Percentiles rank a stretch among this genome's conserved stretches.
Conservation (phyloP, 352 stramenopile species). For the Globisporangium carolinianum region DNA sequence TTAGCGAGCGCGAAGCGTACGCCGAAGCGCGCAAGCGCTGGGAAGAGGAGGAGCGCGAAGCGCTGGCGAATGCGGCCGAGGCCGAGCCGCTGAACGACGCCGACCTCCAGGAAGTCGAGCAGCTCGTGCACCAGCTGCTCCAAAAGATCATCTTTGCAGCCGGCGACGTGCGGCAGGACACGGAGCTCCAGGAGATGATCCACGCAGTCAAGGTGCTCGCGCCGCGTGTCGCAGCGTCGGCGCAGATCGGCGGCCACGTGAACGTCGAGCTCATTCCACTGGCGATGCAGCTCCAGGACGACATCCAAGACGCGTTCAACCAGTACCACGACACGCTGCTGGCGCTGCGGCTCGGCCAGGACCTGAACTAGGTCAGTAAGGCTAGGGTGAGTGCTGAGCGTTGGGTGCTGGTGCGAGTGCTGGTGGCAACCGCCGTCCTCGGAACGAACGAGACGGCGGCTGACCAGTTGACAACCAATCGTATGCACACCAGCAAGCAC, state of each 20-base stretch:
- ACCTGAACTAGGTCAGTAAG: conserved; percentile 46
- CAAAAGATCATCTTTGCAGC: conserved; percentile 88
- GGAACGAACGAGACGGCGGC: background rate
- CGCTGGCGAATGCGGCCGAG: conserved; percentile 76
- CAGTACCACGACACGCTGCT: conserved; percentile 89
- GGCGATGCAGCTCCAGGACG: conserved; percentile 86
- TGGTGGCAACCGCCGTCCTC: background rate
- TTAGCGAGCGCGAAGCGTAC: conserved; percentile 84
- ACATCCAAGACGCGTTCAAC: conserved; percentile 88
- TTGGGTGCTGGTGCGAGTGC: background rate
- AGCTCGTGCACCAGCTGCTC: conserved; percentile 81
- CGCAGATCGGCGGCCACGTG: conserved; percentile 82
- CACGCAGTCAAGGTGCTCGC: conserved; percentile 85
- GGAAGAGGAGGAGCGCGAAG: conserved; percentile 86
- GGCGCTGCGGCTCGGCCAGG: conserved; percentile 76
- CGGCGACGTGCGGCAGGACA: conserved; percentile 83
- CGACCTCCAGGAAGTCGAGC: conserved; percentile 86
- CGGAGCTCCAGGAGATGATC: conserved; percentile 87
- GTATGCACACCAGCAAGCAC: too few species aligned
- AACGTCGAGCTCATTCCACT: conserved; percentile 86
- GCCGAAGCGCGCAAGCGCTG: conserved; percentile 81
- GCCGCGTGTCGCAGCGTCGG: conserved; percentile 72
- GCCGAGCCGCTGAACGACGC: conserved; percentile 80
- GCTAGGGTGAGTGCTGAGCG: too few species aligned
- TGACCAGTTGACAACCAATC: background rate